Evolutionary conservation across 176 grass and related monocot genomes (phyloP).

Genomic region (Lolium perenne): DNA sequence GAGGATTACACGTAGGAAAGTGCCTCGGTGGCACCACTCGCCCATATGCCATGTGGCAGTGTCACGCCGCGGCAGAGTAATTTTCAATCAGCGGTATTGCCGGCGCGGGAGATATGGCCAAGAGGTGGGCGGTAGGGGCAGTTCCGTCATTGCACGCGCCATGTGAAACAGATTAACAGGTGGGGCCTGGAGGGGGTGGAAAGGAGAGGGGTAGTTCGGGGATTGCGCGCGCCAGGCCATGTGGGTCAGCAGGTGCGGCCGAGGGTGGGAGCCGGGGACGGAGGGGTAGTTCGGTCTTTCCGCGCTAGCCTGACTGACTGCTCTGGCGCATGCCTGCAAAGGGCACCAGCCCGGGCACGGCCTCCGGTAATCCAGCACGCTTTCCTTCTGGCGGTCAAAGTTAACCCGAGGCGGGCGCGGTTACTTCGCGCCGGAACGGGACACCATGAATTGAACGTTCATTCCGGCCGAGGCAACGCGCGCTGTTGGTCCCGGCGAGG

Average conservation of each 20-base stretch:
- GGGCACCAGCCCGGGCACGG: neutral
- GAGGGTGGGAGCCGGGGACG: neutral
- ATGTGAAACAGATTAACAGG: neutral
- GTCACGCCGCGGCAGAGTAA: neutral
- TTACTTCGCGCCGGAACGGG: neutral
- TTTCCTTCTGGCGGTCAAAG: constrained; percentile 16
- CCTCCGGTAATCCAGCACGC: constrained; percentile 10
- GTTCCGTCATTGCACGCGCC: neutral
- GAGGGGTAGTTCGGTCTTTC: constrained; percentile 13
- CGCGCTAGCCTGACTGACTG: neutral
- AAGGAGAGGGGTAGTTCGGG: neutral
- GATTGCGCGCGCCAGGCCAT: neutral
- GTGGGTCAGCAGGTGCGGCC: neutral
- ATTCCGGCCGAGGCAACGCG: too few relatives aligned
- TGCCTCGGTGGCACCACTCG: constrained; percentile 6
- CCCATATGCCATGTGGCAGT: constrained; percentile 19
- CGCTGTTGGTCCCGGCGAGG: too few relatives aligned
- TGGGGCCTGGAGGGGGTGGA: neutral
- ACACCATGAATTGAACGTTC: neutral
- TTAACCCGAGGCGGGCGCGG: neutral
- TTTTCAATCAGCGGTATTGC: neutral
- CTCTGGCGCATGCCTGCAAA: neutral
- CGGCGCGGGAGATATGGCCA: constrained; percentile 4
- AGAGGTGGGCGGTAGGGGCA: neutral
- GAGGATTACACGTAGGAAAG: neutral